A percentile compares a stretch with the other conserved stretches of the same genome.
Evolutionary conservation across 495 filamentous ascomycete genomes (phyloP).

Genomic region (Aspergillus saccharolyticus): DNA sequence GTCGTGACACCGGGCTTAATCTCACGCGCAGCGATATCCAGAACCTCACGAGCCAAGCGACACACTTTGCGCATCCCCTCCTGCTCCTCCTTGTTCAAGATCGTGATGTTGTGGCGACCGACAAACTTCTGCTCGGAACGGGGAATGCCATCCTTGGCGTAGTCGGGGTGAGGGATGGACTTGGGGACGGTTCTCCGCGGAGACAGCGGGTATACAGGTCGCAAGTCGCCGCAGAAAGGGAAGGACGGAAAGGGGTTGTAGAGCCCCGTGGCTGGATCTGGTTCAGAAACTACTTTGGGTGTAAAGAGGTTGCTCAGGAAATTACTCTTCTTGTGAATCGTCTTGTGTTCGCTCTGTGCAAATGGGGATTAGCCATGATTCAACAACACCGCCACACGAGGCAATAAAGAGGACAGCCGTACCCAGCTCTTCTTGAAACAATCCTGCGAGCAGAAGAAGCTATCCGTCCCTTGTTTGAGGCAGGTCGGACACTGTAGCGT

Average conservation of each 20-base stretch:
- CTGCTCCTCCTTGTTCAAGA: slow-evolving; percentile 73
- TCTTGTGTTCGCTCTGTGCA: slow-evolving; percentile 74
- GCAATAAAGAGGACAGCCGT: slow-evolving; percentile 37
- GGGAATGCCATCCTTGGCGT: slow-evolving; percentile 76
- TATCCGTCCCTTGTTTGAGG: slow-evolving; percentile 81
- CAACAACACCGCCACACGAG: slow-evolving; percentile 14
- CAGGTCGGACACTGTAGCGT: slow-evolving; percentile 91
- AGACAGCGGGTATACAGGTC: slow-evolving; percentile 89
- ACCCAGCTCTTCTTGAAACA: slow-evolving; percentile 99
- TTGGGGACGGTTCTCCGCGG: slow-evolving; percentile 66
- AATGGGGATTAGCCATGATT: background rate
- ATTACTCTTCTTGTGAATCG: slow-evolving; percentile 80
- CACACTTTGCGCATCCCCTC: slow-evolving; percentile 93
- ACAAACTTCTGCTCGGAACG: slow-evolving; percentile 69
- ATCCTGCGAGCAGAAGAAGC: slow-evolving; percentile 96
- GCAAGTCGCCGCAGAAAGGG: slow-evolving; percentile 69
- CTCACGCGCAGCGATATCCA: slow-evolving; percentile 84
- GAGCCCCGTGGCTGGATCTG: slow-evolving; percentile 79
- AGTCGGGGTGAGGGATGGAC: slow-evolving; percentile 79
- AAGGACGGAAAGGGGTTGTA: slow-evolving; percentile 91
- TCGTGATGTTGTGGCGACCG: slow-evolving; percentile 69
- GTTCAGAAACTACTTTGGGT: slow-evolving; percentile 77
- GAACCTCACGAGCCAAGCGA: slow-evolving; percentile 78
- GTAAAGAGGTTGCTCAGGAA: slow-evolving; percentile 43
- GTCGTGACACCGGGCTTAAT: slow-evolving; percentile 86